Base-by-base conservation (phyloP, 805 yeast species). In the Candida dendrica region DNA sequence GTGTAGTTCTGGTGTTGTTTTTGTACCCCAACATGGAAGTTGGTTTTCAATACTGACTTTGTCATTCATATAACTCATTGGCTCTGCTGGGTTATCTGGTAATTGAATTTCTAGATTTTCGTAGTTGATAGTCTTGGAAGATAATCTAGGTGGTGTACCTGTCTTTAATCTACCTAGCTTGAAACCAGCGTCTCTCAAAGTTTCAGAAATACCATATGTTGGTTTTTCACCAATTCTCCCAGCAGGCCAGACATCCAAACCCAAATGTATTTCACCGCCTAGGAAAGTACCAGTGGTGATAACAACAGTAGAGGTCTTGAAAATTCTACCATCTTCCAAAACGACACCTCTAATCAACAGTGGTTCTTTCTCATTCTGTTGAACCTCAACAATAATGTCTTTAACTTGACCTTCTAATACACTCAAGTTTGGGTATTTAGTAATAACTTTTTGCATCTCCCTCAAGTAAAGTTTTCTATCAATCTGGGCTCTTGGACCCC, bases 401-500 rank as follows among this genome's bases (percentile, higher is more conserved):
- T 85, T 83, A 2, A 91, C 97, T 56, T 80, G 81, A 5, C 83
- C 95, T 53, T 85, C 81, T 41, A 75, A 39, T 40, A 79, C 46
- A 8, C 66, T 61, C 46, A 89, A 68, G 44, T 82, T 77, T 9
- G 69, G 65, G 58, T 81, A 81, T 46, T 64, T 59, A 34, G 63
- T 57, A 18, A 93, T 67, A 43, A 70, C 80, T 3, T 62, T 53
- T 56, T 86, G 95, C 97, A 93, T 89, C 53, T 85, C 89, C 14
- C 59, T 55, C 51, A 83, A 65, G 59, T 93, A 93, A 2, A 91
- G 71, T 36, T 76, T 67, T 48, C 99, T 69, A 61, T 93, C 98
- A 26, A 93, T 91, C 64, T 93, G 98, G 1, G 96, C 96, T 45
- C 99, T 66, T 7, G 96, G 97, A 0, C 98, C 98, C 87, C 97